Conservation (phyloP, 495 filamentous ascomycete species). For the Trichoderma erinaceum region DNA sequence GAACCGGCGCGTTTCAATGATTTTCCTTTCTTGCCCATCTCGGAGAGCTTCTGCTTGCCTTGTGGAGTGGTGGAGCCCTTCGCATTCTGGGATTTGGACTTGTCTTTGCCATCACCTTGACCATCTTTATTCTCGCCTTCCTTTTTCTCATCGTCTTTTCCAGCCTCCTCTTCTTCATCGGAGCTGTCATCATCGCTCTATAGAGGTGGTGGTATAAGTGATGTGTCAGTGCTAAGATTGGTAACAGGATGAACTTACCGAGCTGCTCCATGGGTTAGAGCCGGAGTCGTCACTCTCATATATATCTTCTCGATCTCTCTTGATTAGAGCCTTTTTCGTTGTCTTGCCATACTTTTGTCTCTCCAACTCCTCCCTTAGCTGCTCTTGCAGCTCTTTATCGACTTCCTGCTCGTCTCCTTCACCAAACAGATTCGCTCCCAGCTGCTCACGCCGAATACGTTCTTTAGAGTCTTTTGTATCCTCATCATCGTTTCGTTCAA, state of each 20-base stretch:
- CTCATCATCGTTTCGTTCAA: constrained; percentile 67
- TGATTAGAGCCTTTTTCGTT: constrained; percentile 70
- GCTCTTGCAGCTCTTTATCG: constrained; percentile 67
- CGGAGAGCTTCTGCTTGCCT: constrained; percentile 47
- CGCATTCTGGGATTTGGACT: constrained; percentile 51
- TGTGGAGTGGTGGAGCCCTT: constrained; percentile 70
- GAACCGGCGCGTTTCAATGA: constrained; percentile 81
- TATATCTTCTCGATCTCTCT: constrained; percentile 75
- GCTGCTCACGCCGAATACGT: constrained; percentile 78
- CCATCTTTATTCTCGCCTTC: constrained; percentile 50
- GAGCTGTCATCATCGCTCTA: constrained; percentile 14
- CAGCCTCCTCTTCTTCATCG: constrained; percentile 35
- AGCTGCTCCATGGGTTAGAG: constrained; percentile 58
- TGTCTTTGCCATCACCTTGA: constrained; percentile 56
- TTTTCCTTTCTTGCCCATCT: constrained; percentile 57
- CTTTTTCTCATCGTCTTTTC: constrained; percentile 66
- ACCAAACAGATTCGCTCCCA: constrained; percentile 80
- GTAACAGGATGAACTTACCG: not conserved
- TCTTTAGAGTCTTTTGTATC: constrained; percentile 82
- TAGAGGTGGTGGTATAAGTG: constrained; percentile 18
- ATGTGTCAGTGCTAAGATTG: constrained; percentile 39
- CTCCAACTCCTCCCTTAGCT: constrained; percentile 61
- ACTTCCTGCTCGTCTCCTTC: constrained; percentile 80
- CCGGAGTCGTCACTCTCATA: constrained; percentile 78
- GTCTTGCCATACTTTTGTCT: constrained; percentile 64